phyloP scores from a whole-genome alignment of 257 asterid genomes.

The Leptodermis oblonga region DNA sequence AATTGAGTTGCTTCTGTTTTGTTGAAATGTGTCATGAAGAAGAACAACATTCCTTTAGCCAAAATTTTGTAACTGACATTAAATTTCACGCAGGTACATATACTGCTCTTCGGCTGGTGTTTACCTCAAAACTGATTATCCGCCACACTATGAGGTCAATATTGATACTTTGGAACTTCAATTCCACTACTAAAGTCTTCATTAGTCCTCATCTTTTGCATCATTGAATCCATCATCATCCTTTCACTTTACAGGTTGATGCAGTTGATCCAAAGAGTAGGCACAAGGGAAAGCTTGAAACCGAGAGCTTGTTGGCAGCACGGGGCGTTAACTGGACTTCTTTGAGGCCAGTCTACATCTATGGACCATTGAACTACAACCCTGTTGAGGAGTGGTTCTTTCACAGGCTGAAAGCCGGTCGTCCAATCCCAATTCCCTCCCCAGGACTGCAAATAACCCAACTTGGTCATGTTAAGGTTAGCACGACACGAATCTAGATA shows the following conservation, averaged over 20 bases:
- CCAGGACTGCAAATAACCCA: conserved; percentile 90
- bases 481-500: conserved; percentile 1
- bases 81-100: conserved; percentile 54
- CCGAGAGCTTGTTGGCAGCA: conserved; percentile 70
- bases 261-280: conserved; percentile 99
- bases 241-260: conserved; percentile 42
- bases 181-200: background rate
- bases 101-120: conserved; percentile 95
- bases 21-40: background rate
- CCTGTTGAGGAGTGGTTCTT: conserved; percentile 99
- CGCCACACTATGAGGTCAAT: conserved; percentile 73
- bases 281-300: conserved; percentile 98
- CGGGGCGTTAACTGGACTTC: conserved; percentile 87
- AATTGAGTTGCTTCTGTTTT: background rate
- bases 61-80: background rate
- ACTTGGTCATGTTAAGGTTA: conserved; percentile 96
- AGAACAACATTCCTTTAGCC: too few relatives aligned
- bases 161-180: background rate
- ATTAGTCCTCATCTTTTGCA: background rate
- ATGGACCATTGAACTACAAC: conserved; percentile 93
- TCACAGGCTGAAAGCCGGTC: conserved; percentile 95
- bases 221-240: background rate
- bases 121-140: conserved; percentile 69
- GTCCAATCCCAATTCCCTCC: conserved; percentile 90
- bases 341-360: conserved; percentile 89